Evolutionary conservation across 805 yeast genomes (phyloP).

Genomic region (Myxozyma melibiosi): DNA sequence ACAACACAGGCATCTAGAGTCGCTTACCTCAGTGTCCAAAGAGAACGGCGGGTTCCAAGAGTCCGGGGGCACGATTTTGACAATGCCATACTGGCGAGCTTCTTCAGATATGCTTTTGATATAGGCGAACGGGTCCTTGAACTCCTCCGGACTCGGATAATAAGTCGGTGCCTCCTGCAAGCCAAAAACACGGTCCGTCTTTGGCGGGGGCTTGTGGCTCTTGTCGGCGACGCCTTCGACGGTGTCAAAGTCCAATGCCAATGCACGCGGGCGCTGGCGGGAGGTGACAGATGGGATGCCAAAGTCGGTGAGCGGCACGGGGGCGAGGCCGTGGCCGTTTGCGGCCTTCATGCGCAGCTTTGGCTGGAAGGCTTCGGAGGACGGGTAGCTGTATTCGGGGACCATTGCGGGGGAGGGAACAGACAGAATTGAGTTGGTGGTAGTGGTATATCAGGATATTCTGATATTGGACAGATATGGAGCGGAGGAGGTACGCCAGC

Average conservation of each 20-base stretch:
- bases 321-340: constrained; percentile 2
- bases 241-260: constrained; percentile 13
- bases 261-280: constrained; percentile 23
- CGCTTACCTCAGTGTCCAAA: constrained; percentile 40
- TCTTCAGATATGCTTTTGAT: constrained; percentile 54
- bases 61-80: constrained; percentile 69
- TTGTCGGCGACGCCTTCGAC: constrained; percentile 11
- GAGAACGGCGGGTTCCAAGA: constrained; percentile 48
- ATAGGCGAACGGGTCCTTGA: constrained; percentile 65
- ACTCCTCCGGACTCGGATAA: constrained; percentile 57
- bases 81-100: constrained; percentile 70
- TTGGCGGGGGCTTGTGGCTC: constrained; percentile 22
- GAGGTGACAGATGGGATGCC: constrained; percentile 30
- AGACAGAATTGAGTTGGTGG: not conserved
- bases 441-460: not conserved
- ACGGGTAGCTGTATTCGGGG: constrained; percentile 5
- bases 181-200: constrained; percentile 37
- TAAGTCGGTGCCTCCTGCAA: constrained; percentile 57
- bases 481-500: too few relatives aligned
- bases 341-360: constrained; percentile 8
- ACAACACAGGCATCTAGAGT: too few relatives aligned
- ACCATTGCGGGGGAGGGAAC: not conserved
- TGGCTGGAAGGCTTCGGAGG: constrained; percentile 6
- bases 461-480: too few relatives aligned
- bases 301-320: constrained; percentile 21